A percentile compares a stretch with the other conserved stretches of the same genome.
Conservation (phyloP, 345 rosid species). For the Crucihimalaya himalaica region DNA sequence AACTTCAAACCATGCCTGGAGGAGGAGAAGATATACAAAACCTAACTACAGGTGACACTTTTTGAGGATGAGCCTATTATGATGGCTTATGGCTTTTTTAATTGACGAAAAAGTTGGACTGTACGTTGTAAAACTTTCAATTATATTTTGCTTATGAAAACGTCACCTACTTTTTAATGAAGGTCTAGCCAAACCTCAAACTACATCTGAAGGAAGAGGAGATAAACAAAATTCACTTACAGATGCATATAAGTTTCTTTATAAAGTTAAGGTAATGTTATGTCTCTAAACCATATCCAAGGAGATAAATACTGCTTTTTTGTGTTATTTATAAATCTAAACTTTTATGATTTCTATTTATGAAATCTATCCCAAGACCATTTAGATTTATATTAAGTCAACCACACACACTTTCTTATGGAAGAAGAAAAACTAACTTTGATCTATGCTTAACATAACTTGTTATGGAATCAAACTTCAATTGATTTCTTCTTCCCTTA, state of each 20-base stretch:
- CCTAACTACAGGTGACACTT: not conserved
- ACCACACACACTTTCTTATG: no score
- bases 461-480: no score
- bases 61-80: not conserved
- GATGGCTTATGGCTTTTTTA: not conserved
- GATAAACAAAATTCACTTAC: not conserved
- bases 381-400: no score
- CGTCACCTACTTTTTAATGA: not conserved
- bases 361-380: no score
- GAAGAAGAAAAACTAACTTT: no score
- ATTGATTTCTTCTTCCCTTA: no score
- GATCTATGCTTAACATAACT: no score
- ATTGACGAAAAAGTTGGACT: no score
- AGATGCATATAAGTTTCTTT: not conserved
- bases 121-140: not conserved
- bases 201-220: not conserved
- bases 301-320: no score
- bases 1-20: not conserved
- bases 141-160: not conserved
- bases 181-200: not conserved
- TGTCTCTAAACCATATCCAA: not conserved
- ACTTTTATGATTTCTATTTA: no score
- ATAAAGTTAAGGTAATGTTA: not conserved
- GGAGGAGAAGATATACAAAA: not conserved
- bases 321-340: no score